These are phyloP conservation scores for Puccinia horiana DNA, from an alignment of 1,284 basidiomycete species.

Conservation along the genomic window DNA sequence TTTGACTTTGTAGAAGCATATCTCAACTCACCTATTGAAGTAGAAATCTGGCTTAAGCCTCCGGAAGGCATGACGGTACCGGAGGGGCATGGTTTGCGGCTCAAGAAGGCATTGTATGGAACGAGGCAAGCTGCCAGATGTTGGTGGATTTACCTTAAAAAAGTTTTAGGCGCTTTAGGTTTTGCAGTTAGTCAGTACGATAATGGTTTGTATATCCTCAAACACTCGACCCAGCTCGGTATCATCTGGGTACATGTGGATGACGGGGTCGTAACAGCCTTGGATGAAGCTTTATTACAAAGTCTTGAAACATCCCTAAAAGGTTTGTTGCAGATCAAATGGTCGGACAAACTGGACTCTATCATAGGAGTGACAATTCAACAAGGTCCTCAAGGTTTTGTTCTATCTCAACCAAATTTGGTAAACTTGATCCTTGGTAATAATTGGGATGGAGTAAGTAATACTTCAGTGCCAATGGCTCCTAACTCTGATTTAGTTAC, in stretches of 20 bases:
- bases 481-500: too few species aligned
- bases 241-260: slow-evolving; percentile 31
- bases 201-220: too few species aligned
- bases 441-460: too few species aligned
- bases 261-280: slow-evolving; percentile 5
- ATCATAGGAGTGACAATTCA: not conserved
- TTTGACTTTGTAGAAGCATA: not conserved
- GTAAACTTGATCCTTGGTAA: too few species aligned
- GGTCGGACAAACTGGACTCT: not conserved
- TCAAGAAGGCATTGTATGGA: too few species aligned
- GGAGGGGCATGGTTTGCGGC: not conserved
- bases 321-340: not conserved
- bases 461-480: too few species aligned
- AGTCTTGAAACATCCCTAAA: not conserved
- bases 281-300: not conserved
- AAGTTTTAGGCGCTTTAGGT: not conserved
- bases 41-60: not conserved
- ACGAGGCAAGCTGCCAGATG: slow-evolving; percentile 6
- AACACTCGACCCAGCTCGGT: too few species aligned
- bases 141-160: slow-evolving; percentile 5
- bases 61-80: not conserved
- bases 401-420: not conserved
- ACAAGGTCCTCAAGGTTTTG: not conserved
- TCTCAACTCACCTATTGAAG: not conserved
- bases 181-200: not conserved